Base-by-base conservation (phyloP, 1,284 basidiomycete genomes). In the Sporisorium sorghi region DNA sequence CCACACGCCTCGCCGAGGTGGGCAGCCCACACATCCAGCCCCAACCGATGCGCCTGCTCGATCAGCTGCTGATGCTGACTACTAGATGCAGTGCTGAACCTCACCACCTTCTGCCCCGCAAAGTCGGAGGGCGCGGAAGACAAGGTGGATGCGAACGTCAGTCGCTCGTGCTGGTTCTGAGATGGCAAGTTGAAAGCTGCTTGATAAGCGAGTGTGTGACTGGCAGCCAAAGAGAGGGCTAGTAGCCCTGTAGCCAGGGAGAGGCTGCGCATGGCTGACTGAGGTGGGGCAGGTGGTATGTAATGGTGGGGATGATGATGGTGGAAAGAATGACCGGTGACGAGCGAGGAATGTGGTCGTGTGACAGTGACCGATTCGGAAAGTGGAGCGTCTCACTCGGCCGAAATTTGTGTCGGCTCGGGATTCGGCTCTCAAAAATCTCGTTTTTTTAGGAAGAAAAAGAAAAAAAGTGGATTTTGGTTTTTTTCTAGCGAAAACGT, bases 11-110 rank as follows among this genome's bases (percentile, higher is more conserved):
- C 26, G 12, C 66, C 67, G 1, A 51, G 51, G 3, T 56, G 47
- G 1, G 63, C 60, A 11, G 49, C 57, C 73, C 73, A 75, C 1
- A 75, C 63, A 40, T 75, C 73, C 1, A 75, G 55, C 1, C 30
- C 44, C 5, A 60, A 11, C 1, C 2, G 10, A 23, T 71, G 35
- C 12, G 68, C 73, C 2, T 57, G 40, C 8, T 50, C 0, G 49
- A 75, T 32, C 19, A 75, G 43, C 10, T 46, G 6, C 10, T 40
- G 23, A 5, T 61, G 52, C 35, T 75, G 59, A 4, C 3, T 5
- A 3, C 12, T n/a, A 1, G 46, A 35, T 1, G n/a, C 17, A 3
- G 73, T 75, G 39, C 26, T 66, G 54, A 71, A 55, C 7, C 73
- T 35, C 35, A 75, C 54, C 24, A 75, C 67, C 24, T 63, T 53